A percentile compares a stretch with the other conserved stretches of the same genome.
phyloP scores from a whole-genome alignment of 257 asterid genomes.

The Cinchona pubescens region DNA sequence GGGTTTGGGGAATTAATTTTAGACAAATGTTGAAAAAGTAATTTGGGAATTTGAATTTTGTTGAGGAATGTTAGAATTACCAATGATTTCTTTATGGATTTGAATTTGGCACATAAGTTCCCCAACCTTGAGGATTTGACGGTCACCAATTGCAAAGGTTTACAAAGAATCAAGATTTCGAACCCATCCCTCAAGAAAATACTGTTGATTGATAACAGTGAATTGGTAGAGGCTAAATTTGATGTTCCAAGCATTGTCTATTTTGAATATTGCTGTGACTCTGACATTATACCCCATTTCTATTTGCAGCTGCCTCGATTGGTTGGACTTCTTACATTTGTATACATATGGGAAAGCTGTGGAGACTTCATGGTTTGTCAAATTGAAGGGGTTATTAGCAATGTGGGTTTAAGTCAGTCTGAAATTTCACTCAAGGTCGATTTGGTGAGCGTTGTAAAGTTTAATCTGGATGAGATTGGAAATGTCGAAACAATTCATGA shows the following conservation, averaged over 20 bases:
- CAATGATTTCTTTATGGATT: neutral
- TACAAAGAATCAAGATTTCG: neutral
- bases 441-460: too few species aligned
- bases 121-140: constrained; percentile 8
- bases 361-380: neutral
- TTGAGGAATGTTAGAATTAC: neutral
- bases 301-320: neutral
- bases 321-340: neutral
- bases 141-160: too few species aligned
- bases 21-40: too few species aligned
- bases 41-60: too few species aligned
- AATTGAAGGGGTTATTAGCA: neutral
- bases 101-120: neutral
- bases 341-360: neutral
- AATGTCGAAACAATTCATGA: neutral
- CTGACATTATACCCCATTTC: neutral
- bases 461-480: too few species aligned
- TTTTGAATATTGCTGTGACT: neutral
- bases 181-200: neutral
- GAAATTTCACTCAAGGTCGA: neutral
- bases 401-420: neutral
- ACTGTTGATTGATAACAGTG: too few species aligned
- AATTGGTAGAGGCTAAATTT: neutral
- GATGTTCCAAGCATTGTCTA: neutral
- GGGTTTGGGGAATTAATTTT: too few species aligned